Percentiles rank a stretch among this genome's conserved stretches.
These are phyloP conservation scores for Spiromastix sp. DNA, from an alignment of 2,329 filamentous ascomycete species.

Conservation along the genomic window DNA sequence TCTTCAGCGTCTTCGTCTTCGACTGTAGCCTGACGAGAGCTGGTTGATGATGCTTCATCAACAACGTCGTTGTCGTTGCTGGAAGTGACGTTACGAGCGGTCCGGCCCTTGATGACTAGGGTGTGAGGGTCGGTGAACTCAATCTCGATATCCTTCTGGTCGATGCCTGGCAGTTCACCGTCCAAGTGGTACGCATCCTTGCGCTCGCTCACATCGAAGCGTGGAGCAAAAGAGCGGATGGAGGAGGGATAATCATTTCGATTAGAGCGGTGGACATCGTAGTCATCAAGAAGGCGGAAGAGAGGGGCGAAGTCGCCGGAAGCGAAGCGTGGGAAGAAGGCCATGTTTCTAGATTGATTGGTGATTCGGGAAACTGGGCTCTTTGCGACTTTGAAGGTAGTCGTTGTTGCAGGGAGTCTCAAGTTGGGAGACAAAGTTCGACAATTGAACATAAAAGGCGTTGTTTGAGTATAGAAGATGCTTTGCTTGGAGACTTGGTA, in stretches of 20 bases:
- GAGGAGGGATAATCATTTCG: constrained; percentile 1
- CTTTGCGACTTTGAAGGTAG: too few species aligned
- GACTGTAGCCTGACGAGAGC: constrained; percentile 38
- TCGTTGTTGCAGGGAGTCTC: too few species aligned
- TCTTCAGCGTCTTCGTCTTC: constrained; percentile 40
- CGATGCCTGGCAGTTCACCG: constrained; percentile 35
- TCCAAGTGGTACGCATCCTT: constrained; percentile 33
- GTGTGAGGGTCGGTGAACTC: constrained; percentile 37
- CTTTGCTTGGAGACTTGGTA: too few species aligned
- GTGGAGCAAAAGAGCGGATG: constrained; percentile 26
- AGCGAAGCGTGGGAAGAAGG: constrained; percentile 27
- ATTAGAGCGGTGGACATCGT: constrained; percentile 23
- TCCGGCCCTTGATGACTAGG: constrained; percentile 32
- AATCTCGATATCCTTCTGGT: constrained; percentile 34
- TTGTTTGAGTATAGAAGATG: too few species aligned
- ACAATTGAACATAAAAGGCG: too few species aligned
- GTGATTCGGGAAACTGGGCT: too few species aligned
- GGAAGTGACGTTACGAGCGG: constrained; percentile 23
- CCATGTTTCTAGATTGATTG: constrained; percentile 23
- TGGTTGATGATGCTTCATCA: constrained; percentile 16
- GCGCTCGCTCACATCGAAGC: constrained; percentile 35
- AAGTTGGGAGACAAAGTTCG: too few species aligned
- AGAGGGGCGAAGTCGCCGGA: constrained; percentile 28
- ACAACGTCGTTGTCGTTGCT: constrained; percentile 12
- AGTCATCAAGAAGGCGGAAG: constrained; percentile 34